These are phyloP conservation scores for Fusarium verrucosum DNA, from an alignment of 2,329 filamentous ascomycete species.

Conservation along the genomic window DNA sequence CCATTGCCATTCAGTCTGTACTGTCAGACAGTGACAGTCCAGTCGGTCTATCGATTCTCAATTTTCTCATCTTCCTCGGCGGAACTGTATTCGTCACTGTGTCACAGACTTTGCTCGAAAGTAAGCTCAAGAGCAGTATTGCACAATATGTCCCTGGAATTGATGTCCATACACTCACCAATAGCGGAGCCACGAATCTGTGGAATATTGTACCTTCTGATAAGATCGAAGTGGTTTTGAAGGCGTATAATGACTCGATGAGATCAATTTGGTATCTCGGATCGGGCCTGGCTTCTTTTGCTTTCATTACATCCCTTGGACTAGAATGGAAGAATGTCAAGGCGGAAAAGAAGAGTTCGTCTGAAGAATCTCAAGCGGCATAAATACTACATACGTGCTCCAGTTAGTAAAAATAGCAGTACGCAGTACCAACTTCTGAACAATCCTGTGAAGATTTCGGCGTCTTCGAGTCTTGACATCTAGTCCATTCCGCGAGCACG, in stretches of 20 bases:
- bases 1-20: slow-evolving; percentile 8
- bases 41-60: slow-evolving; percentile 9
- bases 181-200: slow-evolving; percentile 7
- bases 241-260: slow-evolving; percentile 23
- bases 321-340: slow-evolving; percentile 27
- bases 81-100: slow-evolving; percentile 24
- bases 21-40: slow-evolving; percentile 17
- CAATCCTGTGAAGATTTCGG: too few relatives aligned
- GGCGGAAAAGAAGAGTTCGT: background rate
- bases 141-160: background rate
- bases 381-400: background rate
- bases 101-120: slow-evolving; percentile 8
- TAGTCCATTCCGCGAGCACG: too few relatives aligned
- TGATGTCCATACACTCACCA: background rate
- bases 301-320: background rate
- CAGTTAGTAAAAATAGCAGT: too few relatives aligned
- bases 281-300: slow-evolving; percentile 1
- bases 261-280: slow-evolving; percentile 13
- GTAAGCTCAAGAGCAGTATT: slow-evolving; percentile 1
- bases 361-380: fast-evolving
- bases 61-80: slow-evolving; percentile 4
- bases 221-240: background rate
- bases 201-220: slow-evolving; percentile 1
- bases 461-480: too few relatives aligned
- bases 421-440: too few relatives aligned